These are phyloP conservation scores for Fusarium continuum DNA, from an alignment of 2,329 filamentous ascomycete genomes.

Conservation along the genomic window DNA sequence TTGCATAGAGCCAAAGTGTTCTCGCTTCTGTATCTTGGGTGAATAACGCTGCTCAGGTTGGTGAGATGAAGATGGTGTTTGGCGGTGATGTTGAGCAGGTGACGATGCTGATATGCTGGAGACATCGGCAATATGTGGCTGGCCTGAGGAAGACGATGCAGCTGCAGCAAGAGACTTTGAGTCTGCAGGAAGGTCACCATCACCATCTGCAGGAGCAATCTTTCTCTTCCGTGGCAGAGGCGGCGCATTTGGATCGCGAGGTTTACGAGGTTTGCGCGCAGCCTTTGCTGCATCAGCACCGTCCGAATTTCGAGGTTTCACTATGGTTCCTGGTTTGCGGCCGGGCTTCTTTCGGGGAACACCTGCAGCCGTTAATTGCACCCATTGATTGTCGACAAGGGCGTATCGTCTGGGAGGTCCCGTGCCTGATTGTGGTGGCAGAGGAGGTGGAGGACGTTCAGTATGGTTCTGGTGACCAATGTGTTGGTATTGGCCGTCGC, in stretches of 20 bases:
- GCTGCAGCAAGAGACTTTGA: slow-evolving; percentile 48
- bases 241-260: slow-evolving; percentile 67
- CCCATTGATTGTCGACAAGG: slow-evolving; percentile 52
- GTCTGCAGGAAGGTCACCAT: slow-evolving; percentile 50
- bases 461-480: slow-evolving; percentile 33
- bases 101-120: slow-evolving; percentile 40
- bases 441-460: slow-evolving; percentile 36
- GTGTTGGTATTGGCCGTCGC: slow-evolving; percentile 43
- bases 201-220: slow-evolving; percentile 53
- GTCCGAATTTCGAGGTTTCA: slow-evolving; percentile 55
- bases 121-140: slow-evolving; percentile 37
- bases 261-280: slow-evolving; percentile 62
- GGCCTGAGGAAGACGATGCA: slow-evolving; percentile 36
- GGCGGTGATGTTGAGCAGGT: slow-evolving; percentile 45
- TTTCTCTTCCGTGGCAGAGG: slow-evolving; percentile 66
- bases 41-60: slow-evolving; percentile 49
- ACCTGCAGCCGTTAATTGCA: slow-evolving; percentile 65
- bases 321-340: slow-evolving; percentile 68
- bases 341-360: slow-evolving; percentile 71
- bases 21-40: slow-evolving; percentile 61
- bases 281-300: slow-evolving; percentile 55
- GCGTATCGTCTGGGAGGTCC: slow-evolving; percentile 47
- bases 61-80: slow-evolving; percentile 37
- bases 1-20: slow-evolving; percentile 63
- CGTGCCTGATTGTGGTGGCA: slow-evolving; percentile 34